Percentiles rank a stretch among this genome's conserved stretches.
Evolutionary conservation across 805 yeast genomes (phyloP).

Genomic region (Cyberlindnera saturnus): DNA sequence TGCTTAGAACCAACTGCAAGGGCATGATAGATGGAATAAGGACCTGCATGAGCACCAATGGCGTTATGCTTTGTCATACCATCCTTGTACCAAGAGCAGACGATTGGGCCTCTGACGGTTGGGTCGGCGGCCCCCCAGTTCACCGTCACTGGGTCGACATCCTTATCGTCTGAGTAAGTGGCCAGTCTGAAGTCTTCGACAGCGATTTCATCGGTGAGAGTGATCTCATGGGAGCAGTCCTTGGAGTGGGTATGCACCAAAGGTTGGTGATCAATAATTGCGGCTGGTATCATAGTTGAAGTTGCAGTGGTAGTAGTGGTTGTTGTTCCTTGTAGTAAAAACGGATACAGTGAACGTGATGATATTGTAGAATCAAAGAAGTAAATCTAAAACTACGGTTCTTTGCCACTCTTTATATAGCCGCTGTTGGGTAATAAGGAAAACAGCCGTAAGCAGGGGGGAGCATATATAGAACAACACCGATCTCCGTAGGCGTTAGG

Average conservation of each 20-base stretch:
- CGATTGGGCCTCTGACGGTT: constrained; percentile 48
- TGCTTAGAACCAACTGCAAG: constrained; percentile 58
- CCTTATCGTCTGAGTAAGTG: constrained; percentile 47
- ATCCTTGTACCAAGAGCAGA: constrained; percentile 43
- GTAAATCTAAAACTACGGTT: no score
- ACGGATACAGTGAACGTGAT: not conserved
- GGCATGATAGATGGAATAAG: constrained; percentile 60
- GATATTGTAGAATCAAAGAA: no score
- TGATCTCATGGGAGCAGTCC: constrained; percentile 10
- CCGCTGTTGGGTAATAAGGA: not conserved
- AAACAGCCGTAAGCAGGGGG: not conserved
- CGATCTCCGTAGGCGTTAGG: constrained; percentile 9
- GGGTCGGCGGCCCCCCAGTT: constrained; percentile 50
- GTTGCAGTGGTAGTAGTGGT: not conserved
- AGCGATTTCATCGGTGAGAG: constrained; percentile 16
- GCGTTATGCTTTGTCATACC: constrained; percentile 53
- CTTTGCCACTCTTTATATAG: no score
- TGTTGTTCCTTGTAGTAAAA: not conserved
- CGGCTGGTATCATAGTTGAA: constrained; percentile 24
- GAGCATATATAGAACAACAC: not conserved
- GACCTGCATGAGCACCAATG: constrained; percentile 61
- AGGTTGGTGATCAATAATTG: constrained; percentile 10
- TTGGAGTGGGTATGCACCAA: constrained; percentile 7
- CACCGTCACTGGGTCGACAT: constrained; percentile 41
- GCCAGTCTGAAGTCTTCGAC: constrained; percentile 36